Conservation (phyloP, 2,329 filamentous ascomycete species). For the Epichloe coenophiala region DNA sequence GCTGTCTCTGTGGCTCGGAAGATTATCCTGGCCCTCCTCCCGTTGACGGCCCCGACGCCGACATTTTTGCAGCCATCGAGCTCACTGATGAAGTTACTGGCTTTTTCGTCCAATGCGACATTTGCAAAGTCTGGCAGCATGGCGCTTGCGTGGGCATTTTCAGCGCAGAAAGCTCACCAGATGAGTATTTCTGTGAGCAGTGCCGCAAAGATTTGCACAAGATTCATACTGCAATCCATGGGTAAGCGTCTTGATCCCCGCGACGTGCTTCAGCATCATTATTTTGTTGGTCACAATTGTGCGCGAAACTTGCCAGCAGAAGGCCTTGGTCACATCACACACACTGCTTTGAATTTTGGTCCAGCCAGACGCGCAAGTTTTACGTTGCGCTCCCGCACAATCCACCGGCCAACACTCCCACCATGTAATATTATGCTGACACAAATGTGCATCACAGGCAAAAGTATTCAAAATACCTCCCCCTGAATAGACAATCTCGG, state of each 20-base stretch:
- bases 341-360: too few species aligned
- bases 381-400: not conserved
- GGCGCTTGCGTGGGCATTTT: conserved; percentile 95
- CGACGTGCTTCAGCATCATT: not conserved
- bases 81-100: conserved; percentile 78
- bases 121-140: conserved; percentile 98
- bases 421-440: conserved; percentile 19
- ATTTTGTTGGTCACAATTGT: not conserved
- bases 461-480: conserved; percentile 53
- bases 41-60: conserved; percentile 43
- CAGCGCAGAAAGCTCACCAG: conserved; percentile 81
- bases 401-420: conserved; percentile 1
- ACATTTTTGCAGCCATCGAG: conserved; percentile 45
- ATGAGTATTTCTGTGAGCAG: conserved; percentile 96
- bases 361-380: too few species aligned
- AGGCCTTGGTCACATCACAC: not conserved
- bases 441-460: conserved; percentile 31
- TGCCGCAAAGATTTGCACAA: conserved; percentile 87
- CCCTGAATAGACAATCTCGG: conserved; percentile 42
- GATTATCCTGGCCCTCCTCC: conserved; percentile 82
- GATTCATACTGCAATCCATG: conserved; percentile 65
- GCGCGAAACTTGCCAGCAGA: not conserved
- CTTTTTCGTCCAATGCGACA: conserved; percentile 95
- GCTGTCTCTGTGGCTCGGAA: conserved; percentile 87
- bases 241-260: conserved; percentile 44